Conservation (phyloP, 108 stramenopile genomes). For the Cyclotella atomus region DNA sequence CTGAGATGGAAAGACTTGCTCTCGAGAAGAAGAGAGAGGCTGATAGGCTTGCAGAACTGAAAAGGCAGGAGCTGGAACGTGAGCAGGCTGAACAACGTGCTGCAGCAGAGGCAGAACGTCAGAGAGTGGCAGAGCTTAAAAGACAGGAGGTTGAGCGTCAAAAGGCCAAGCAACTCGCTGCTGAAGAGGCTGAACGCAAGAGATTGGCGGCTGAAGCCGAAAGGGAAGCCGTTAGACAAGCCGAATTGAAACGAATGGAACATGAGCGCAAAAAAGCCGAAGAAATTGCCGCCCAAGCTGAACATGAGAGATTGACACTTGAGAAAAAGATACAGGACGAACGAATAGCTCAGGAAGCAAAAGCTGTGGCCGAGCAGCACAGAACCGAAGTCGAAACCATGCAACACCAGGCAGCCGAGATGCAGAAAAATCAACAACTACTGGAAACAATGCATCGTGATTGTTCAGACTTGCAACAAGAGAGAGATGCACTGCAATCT, state of each 20-base stretch:
- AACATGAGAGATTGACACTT: not conserved
- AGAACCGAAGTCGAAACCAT: not conserved
- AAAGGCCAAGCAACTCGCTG: not conserved
- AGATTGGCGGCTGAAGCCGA: not conserved
- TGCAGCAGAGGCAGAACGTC: not conserved
- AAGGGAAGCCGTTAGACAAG: not conserved
- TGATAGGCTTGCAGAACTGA: not conserved
- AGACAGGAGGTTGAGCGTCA: not conserved
- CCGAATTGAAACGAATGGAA: not conserved
- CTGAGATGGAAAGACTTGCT: too few species aligned
- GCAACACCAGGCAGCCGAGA: not conserved
- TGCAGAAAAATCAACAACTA: slow-evolving; percentile 49
- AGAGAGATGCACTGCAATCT: slow-evolving; percentile 26
- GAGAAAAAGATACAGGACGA: slow-evolving; percentile 17
- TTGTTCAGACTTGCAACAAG: slow-evolving; percentile 17
- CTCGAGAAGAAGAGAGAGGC: slow-evolving; percentile 1
- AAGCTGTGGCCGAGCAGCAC: not conserved
- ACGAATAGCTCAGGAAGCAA: slow-evolving; percentile 4
- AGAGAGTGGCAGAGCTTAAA: not conserved
- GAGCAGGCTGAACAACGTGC: not conserved
- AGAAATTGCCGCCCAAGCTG: not conserved
- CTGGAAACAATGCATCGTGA: slow-evolving; percentile 14
- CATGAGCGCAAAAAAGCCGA: not conserved
- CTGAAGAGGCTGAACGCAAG: not conserved
- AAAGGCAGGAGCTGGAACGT: not conserved